Conservation (phyloP, 257 asterid species). For the Solanum boliviense region DNA sequence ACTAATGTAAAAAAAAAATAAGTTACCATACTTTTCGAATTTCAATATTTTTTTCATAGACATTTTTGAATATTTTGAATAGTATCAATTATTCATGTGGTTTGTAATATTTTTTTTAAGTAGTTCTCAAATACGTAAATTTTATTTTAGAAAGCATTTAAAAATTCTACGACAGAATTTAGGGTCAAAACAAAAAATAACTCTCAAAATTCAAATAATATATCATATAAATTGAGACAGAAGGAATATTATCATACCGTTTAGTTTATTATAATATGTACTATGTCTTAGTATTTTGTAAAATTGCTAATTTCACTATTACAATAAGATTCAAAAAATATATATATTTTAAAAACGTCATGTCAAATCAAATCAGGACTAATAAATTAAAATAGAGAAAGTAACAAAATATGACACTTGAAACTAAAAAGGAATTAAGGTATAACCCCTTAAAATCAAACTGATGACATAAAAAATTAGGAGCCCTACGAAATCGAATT, state of each 20-base stretch:
- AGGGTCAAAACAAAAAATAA: neutral
- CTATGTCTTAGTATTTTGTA: neutral
- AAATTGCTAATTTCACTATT: neutral
- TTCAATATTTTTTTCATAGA: too few relatives aligned
- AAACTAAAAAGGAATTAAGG: neutral
- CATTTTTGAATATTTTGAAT: neutral
- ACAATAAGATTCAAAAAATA: neutral
- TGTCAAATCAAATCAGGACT: neutral
- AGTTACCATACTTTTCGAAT: too few relatives aligned
- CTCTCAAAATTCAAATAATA: neutral
- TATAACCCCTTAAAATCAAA: neutral
- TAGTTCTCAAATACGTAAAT: neutral
- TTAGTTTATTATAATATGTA: neutral
- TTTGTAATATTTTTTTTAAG: neutral
- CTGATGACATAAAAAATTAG: neutral
- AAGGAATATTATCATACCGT: neutral
- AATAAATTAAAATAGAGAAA: too few relatives aligned
- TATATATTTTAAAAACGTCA: too few relatives aligned
- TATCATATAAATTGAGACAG: neutral
- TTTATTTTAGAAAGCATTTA: neutral
- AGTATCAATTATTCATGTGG: neutral
- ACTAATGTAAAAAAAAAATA: too few relatives aligned
- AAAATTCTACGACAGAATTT: neutral
- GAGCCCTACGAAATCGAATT: neutral
- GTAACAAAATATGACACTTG: neutral